A percentile compares a stretch with the other conserved stretches of the same genome.
These are phyloP conservation scores for Phtheirospermum japonicum DNA, from an alignment of 257 asterid genomes.

Conservation along the genomic window DNA sequence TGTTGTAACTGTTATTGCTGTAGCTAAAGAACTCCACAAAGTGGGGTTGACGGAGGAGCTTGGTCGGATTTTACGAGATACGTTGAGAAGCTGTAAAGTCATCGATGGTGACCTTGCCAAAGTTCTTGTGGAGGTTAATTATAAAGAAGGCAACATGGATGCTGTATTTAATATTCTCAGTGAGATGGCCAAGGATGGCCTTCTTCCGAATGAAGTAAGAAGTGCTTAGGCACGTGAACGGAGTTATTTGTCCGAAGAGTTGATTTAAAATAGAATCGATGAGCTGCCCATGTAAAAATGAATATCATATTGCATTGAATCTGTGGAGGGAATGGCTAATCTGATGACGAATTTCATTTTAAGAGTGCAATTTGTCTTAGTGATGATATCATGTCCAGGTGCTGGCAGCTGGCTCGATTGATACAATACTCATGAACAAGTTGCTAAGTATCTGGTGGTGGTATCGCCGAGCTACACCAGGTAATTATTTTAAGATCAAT, in stretches of 20 bases:
- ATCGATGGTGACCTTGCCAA: constrained; percentile 69
- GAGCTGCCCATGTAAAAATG: neutral
- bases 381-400: too few species aligned
- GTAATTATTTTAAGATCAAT: too few species aligned
- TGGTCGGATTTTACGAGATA: constrained; percentile 43
- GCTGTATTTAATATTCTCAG: constrained; percentile 59
- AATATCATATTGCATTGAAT: neutral
- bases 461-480: too few species aligned
- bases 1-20: constrained; percentile 57
- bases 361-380: too few species aligned
- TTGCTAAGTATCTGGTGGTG: too few species aligned
- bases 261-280: neutral
- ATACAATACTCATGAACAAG: too few species aligned
- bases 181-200: constrained; percentile 85
- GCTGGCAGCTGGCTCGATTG: too few species aligned
- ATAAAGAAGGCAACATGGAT: constrained; percentile 77
- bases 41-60: constrained; percentile 57
- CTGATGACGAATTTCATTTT: too few species aligned
- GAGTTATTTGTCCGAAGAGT: neutral
- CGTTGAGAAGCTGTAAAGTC: constrained; percentile 59
- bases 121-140: constrained; percentile 60
- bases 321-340: too few species aligned
- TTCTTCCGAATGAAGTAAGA: constrained; percentile 65
- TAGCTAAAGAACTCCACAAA: constrained; percentile 62
- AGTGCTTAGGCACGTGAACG: constrained; percentile 33